A percentile compares a stretch with the other conserved stretches of the same genome.
Conservation (phyloP, 345 rosid genomes). For the Brassica rapa region DNA sequence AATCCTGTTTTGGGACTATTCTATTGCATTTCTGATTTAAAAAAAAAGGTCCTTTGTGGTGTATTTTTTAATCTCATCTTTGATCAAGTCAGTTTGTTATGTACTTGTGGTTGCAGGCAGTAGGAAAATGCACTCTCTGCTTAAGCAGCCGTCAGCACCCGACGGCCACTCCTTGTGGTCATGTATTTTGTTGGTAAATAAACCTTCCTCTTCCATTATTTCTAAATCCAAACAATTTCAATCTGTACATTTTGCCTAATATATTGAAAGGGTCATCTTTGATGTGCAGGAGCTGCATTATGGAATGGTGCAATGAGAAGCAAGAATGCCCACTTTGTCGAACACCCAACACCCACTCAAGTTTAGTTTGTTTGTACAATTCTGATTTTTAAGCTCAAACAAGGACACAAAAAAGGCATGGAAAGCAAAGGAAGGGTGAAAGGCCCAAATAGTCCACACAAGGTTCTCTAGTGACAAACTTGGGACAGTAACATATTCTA, state of each 20-base stretch:
- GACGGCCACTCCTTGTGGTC: slow-evolving; percentile 91
- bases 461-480: neutral
- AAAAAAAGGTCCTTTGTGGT: neutral
- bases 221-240: neutral
- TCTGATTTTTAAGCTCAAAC: slow-evolving; percentile 64
- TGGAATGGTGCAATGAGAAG: slow-evolving; percentile 99
- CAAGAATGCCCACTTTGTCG: slow-evolving; percentile 97
- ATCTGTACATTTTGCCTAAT: too few relatives aligned
- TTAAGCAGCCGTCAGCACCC: slow-evolving; percentile 80
- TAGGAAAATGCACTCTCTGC: slow-evolving; percentile 79
- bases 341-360: slow-evolving; percentile 77
- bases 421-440: slow-evolving; percentile 4
- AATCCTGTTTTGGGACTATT: neutral
- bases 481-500: neutral
- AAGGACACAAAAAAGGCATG: neutral
- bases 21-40: neutral
- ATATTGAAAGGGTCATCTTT: neutral
- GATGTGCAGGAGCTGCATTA: slow-evolving; percentile 78
- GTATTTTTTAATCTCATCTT: neutral
- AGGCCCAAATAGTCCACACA: neutral
- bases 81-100: neutral
- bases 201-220: slow-evolving; percentile 8
- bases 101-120: slow-evolving; percentile 27
- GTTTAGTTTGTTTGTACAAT: slow-evolving; percentile 79
- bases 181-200: slow-evolving; percentile 85